Evolutionary conservation across 2,329 filamentous ascomycete genomes (phyloP).

Genomic region (Monosporascus cannonballus): DNA sequence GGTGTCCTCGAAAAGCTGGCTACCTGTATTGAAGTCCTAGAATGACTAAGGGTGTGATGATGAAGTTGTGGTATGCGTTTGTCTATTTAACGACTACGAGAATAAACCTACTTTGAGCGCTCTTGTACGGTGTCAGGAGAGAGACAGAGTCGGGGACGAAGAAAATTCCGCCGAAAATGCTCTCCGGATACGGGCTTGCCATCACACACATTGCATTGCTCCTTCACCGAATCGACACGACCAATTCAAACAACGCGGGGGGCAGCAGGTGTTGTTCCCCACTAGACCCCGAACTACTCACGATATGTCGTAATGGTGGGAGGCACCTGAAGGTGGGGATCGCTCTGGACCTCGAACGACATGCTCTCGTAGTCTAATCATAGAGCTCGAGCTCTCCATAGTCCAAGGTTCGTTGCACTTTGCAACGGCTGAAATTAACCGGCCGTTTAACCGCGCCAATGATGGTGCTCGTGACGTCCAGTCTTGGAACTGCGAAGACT

Average conservation of each 20-base stretch:
- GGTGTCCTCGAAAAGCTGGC: not conserved
- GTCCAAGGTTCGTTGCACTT: too few relatives aligned
- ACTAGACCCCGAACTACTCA: not conserved
- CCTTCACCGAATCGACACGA: not conserved
- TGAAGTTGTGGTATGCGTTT: too few relatives aligned
- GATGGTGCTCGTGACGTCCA: not conserved
- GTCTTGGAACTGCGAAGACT: not conserved
- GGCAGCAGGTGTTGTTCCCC: not conserved
- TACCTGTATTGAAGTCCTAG: not conserved
- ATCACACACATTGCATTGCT: not conserved
- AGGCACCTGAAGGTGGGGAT: not conserved
- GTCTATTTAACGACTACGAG: too few relatives aligned
- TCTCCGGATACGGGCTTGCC: too few relatives aligned
- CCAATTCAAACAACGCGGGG: not conserved
- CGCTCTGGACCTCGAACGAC: not conserved
- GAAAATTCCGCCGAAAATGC: not conserved
- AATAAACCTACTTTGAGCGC: too few relatives aligned
- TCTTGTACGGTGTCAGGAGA: too few relatives aligned
- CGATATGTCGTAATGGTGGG: not conserved
- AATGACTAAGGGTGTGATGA: too few relatives aligned
- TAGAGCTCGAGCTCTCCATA: too few relatives aligned
- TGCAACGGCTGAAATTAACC: not conserved
- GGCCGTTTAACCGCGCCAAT: not conserved
- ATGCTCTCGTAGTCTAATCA: too few relatives aligned
- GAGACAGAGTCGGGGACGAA: not conserved